Base-by-base conservation (phyloP, 2,329 filamentous ascomycete species). In the Moelleriella libera region DNA sequence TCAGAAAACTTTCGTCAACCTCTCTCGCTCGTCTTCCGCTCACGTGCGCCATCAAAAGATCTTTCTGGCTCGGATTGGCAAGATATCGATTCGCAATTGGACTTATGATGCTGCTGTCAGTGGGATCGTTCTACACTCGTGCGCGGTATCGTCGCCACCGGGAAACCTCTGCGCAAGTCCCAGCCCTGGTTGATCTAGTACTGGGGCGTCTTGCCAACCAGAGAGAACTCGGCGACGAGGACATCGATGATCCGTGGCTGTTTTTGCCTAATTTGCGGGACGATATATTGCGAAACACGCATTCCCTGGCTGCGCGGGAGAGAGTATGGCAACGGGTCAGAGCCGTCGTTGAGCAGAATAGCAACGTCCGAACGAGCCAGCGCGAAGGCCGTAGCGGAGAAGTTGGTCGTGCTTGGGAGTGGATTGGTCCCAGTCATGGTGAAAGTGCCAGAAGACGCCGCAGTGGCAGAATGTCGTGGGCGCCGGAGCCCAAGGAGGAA, bases 21-120 rank as follows among this genome's bases (percentile, higher is more conserved):
- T 94, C 87, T 74, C 85, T 94, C 82, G 85, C 89, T 76, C 78
- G 84, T 67, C 76, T 97, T 83, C 78, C 89, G 70, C 74, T 96
- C 83, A 63, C 70, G 71, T 96, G 87, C 68, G 78, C 85, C 67
- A 58, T 88, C 82, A 78, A 78, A 65, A 76, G 85, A 71, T 85
- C 82, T 67, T 66, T 89, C 78, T 74, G 83, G 69, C 78, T 83
- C 75, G 77, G 83, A 65, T 59, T 92, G 84, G 86, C 82, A 78
- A 76, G 82, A 83, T 76, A 92, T 92, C 76, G 86, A 82, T 70
- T 88, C 80, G 69, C 82, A 71, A 80, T 89, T 92, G 74, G 80
- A 74, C 63, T 77, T 73, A 53, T 85, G 60, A 68, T 78, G 32
- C 51, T 74, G 12, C 54, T 74, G 14, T 48, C 76, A n/a, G 55